Percentiles rank a stretch among this genome's conserved stretches.
Evolutionary conservation across 2,329 filamentous ascomycete genomes (phyloP).

Genomic region (Monilinia laxa): DNA sequence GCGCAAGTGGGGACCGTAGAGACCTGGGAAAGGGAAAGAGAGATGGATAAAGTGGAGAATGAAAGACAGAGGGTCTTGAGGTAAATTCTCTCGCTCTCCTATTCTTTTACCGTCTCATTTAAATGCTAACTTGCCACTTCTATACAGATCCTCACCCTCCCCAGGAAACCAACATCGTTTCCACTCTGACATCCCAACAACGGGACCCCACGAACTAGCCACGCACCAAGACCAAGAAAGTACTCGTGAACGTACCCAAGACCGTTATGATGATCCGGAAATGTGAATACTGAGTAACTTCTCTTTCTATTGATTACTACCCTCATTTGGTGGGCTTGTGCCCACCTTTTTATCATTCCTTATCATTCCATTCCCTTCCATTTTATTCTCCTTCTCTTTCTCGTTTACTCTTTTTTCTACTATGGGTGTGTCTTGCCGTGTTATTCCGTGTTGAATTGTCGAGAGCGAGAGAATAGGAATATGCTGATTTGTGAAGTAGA

Average conservation of each 20-base stretch:
- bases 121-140: neutral
- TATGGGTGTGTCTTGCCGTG: neutral
- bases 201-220: slow-evolving; percentile 3
- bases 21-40: neutral
- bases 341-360: neutral
- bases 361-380: neutral
- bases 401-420: neutral
- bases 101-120: neutral
- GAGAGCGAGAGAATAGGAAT: neutral
- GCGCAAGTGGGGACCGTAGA: neutral
- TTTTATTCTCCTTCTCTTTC: neutral
- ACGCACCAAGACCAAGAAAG: slow-evolving; percentile 1
- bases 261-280: slow-evolving; percentile 17
- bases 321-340: neutral
- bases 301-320: neutral
- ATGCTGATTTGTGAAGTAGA: neutral
- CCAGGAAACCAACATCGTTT: neutral
- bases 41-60: neutral
- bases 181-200: neutral
- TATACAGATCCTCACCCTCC: neutral
- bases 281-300: slow-evolving; percentile 20
- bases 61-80: neutral
- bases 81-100: neutral
- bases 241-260: neutral
- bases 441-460: neutral